phyloP scores from a whole-genome alignment of 2,329 filamentous ascomycete species.

The Biscogniauxia marginata region DNA sequence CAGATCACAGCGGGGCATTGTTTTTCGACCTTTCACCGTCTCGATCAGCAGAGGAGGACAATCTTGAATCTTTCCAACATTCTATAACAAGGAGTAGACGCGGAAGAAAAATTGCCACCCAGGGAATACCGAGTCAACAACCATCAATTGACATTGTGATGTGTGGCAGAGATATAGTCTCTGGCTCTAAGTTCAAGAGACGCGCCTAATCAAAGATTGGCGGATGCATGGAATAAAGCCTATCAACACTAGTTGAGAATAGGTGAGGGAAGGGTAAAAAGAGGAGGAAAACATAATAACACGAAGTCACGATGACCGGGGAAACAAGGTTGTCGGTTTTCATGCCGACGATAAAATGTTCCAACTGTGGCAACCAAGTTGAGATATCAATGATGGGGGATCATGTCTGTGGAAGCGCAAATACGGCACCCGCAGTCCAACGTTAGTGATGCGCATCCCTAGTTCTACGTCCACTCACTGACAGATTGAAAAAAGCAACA shows the following conservation, averaged over 20 bases:
- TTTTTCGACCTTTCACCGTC: slow-evolving; percentile 14
- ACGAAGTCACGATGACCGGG: slow-evolving; percentile 42
- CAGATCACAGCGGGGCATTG: slow-evolving; percentile 11
- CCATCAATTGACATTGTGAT: not conserved
- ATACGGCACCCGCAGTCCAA: slow-evolving; percentile 42
- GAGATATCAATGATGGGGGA: slow-evolving; percentile 85
- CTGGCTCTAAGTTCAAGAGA: not conserved
- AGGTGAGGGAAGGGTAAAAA: slow-evolving; percentile 15
- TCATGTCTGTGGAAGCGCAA: slow-evolving; percentile 63
- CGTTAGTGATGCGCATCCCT: slow-evolving; percentile 31
- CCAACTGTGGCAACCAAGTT: slow-evolving; percentile 72
- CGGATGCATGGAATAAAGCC: slow-evolving; percentile 18
- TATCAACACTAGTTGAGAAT: slow-evolving; percentile 11
- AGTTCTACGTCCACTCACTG: not conserved
- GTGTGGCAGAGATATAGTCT: not conserved
- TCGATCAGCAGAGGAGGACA: slow-evolving; percentile 9
- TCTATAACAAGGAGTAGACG: not conserved
- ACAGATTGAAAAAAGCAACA: slow-evolving; percentile 17
- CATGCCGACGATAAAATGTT: slow-evolving; percentile 85
- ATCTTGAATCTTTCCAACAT: slow-evolving; percentile 5
- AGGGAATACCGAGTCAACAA: not conserved
- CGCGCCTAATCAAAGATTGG: slow-evolving; percentile 6
- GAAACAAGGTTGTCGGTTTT: slow-evolving; percentile 63
- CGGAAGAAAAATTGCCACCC: not conserved
- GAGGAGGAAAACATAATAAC: slow-evolving; percentile 12